A percentile compares a stretch with the other conserved stretches of the same genome.
These are phyloP conservation scores for Trichoderma arundinaceum DNA, from an alignment of 2,329 filamentous ascomycete species.

Conservation along the genomic window DNA sequence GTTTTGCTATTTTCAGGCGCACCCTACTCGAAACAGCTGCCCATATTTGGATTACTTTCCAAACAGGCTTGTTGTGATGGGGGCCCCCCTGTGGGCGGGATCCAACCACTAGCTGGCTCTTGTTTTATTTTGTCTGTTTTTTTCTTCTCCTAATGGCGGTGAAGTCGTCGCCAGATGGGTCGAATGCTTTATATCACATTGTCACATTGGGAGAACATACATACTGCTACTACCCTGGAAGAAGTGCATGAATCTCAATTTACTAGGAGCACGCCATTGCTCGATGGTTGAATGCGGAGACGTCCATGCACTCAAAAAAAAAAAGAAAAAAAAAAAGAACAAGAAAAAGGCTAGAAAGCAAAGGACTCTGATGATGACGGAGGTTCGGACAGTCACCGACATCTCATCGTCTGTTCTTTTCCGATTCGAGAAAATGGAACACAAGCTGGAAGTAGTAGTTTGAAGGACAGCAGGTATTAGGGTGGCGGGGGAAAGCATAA, in stretches of 20 bases:
- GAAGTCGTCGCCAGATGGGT: constrained; percentile 18
- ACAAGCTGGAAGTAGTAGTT: too few species aligned
- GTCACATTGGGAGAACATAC: constrained; percentile 3
- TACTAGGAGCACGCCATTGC: constrained; percentile 25
- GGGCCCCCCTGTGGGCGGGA: constrained; percentile 1
- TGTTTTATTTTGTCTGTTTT: neutral
- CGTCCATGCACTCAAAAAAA: neutral
- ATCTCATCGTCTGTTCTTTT: too few species aligned
- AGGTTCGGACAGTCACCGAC: neutral
- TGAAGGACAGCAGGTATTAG: too few species aligned
- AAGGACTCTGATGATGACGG: constrained; percentile 22
- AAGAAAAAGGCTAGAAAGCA: neutral
- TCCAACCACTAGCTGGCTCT: constrained; percentile 20
- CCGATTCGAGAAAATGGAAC: too few species aligned
- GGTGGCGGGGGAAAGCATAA: too few species aligned
- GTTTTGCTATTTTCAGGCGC: constrained; percentile 22
- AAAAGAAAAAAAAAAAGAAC: neutral
- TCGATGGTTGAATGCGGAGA: neutral
- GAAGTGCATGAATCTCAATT: constrained; percentile 20
- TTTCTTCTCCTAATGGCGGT: constrained; percentile 26
- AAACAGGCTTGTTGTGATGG: constrained; percentile 22
- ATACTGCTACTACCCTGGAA: constrained; percentile 24
- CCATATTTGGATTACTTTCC: constrained; percentile 7
- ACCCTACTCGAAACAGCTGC: constrained; percentile 13
- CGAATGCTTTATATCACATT: constrained; percentile 23